Percentiles rank a stretch among this genome's conserved stretches.
These are phyloP conservation scores for Aspergillus viridinutans DNA, from an alignment of 2,329 filamentous ascomycete genomes.

Conservation along the genomic window DNA sequence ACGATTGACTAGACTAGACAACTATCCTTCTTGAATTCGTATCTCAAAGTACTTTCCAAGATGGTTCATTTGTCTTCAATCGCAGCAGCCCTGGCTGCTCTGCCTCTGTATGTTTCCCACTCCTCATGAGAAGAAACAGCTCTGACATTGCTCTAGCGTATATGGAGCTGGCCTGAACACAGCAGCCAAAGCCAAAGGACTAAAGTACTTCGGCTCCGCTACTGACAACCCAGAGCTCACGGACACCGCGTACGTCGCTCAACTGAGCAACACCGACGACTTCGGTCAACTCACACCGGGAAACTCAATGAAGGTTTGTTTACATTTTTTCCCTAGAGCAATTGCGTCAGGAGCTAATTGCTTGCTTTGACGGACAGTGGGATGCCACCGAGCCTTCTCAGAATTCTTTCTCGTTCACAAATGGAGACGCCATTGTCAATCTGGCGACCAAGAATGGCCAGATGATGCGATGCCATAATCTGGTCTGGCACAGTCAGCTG, in stretches of 20 bases:
- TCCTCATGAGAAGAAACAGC: not conserved
- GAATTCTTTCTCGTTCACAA: constrained; percentile 55
- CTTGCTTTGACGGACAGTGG: constrained; percentile 46
- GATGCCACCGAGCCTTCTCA: constrained; percentile 56
- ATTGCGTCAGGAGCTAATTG: not conserved
- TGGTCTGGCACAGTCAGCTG: constrained; percentile 46
- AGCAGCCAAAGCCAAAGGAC: constrained; percentile 51
- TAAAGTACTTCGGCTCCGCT: constrained; percentile 55
- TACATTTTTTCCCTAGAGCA: not conserved
- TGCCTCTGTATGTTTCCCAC: constrained; percentile 18
- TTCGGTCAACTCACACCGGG: constrained; percentile 64
- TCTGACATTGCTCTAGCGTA: constrained; percentile 9
- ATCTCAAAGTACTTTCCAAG: not conserved
- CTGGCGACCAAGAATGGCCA: constrained; percentile 40
- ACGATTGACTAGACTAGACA: not conserved
- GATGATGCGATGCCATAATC: constrained; percentile 60
- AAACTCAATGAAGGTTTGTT: constrained; percentile 53
- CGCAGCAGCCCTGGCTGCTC: constrained; percentile 2
- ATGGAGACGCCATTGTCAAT: constrained; percentile 49
- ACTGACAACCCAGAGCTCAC: constrained; percentile 54
- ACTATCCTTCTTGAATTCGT: not conserved
- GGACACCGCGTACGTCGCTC: constrained; percentile 53
- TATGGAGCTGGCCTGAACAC: constrained; percentile 22
- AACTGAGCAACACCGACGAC: constrained; percentile 56
- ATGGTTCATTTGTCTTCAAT: constrained; percentile 3